Conservation (phyloP, 768 basidiomycete genomes). For the Podaxis sp. region DNA sequence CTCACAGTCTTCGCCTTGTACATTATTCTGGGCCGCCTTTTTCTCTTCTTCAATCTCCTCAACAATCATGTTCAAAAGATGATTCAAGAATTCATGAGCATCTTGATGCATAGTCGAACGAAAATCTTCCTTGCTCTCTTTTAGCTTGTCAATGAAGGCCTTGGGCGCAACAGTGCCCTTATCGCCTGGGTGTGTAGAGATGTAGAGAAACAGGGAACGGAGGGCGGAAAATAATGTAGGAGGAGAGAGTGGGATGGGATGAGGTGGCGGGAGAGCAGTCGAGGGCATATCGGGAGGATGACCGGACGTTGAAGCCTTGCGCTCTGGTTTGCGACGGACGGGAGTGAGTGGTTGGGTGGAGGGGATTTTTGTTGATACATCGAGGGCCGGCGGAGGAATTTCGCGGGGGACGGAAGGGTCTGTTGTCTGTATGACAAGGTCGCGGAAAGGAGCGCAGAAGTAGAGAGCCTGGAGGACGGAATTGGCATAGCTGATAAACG, state of each 20-base stretch:
- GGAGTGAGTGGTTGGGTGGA: conserved; percentile 31
- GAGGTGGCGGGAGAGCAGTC: conserved; percentile 29
- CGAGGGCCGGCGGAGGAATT: conserved; percentile 21
- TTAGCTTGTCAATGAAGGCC: conserved; percentile 91
- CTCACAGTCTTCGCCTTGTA: conserved; percentile 67
- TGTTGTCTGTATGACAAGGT: conserved; percentile 74
- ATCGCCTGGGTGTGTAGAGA: conserved; percentile 75
- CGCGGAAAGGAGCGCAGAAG: conserved; percentile 91
- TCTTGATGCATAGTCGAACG: conserved; percentile 94
- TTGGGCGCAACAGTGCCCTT: conserved; percentile 88
- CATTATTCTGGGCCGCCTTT: conserved; percentile 38
- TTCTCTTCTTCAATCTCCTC: conserved; percentile 86
- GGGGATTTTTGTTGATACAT: conserved; percentile 26
- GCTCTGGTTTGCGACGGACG: conserved; percentile 58
- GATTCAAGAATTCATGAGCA: conserved; percentile 97
- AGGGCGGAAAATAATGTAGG: conserved; percentile 89
- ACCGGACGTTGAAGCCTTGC: conserved; percentile 38
- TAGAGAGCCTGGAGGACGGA: conserved; percentile 98
- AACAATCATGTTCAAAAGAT: conserved; percentile 87
- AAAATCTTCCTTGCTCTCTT: conserved; percentile 90
- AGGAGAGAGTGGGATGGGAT: conserved; percentile 57
- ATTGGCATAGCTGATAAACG: conserved; percentile 82
- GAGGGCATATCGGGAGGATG: conserved; percentile 26
- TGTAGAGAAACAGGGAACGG: conserved; percentile 84
- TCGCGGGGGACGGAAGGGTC: conserved; percentile 49